A percentile compares a stretch with the other conserved stretches of the same genome.
phyloP scores from a whole-genome alignment of 768 basidiomycete species.

The Lactifluus volemus region DNA sequence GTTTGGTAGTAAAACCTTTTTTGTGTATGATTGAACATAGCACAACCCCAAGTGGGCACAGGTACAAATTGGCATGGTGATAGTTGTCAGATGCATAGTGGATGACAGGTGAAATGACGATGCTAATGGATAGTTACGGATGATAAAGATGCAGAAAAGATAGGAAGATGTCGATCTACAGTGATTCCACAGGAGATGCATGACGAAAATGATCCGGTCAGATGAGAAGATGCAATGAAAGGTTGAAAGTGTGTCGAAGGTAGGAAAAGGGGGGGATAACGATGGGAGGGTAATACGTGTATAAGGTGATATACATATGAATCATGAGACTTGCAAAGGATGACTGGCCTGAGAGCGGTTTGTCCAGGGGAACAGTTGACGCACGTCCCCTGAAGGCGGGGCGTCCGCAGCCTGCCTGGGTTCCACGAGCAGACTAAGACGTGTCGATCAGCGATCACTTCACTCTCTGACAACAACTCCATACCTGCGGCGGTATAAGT shows the following conservation, averaged over 20 bases:
- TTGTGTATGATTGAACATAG: constrained; percentile 8
- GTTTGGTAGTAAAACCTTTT: neutral
- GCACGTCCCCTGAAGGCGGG: constrained; percentile 55
- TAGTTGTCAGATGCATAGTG: constrained; percentile 8
- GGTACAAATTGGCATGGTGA: constrained; percentile 8
- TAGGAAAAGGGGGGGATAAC: neutral
- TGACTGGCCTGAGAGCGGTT: constrained; percentile 31
- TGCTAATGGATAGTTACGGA: constrained; percentile 14
- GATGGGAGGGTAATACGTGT: neutral
- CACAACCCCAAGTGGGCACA: constrained; percentile 2
- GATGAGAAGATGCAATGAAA: constrained; percentile 12
- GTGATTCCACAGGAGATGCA: constrained; percentile 14
- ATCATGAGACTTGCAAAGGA: constrained; percentile 13
- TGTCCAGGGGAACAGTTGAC: constrained; percentile 74
- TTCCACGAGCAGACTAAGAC: constrained; percentile 64
- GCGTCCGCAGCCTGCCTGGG: constrained; percentile 72
- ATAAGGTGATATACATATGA: neutral
- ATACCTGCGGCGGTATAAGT: constrained; percentile 78
- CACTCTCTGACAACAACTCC: constrained; percentile 19
- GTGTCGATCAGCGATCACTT: constrained; percentile 4
- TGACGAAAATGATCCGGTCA: constrained; percentile 14
- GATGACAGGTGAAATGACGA: constrained; percentile 8
- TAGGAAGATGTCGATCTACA: constrained; percentile 16
- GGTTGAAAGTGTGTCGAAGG: neutral
- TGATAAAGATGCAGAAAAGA: constrained; percentile 19